Percentiles rank a stretch among this genome's conserved stretches.
phyloP scores from a whole-genome alignment of 1,139 yeast genomes.

The Pichia sp. region DNA sequence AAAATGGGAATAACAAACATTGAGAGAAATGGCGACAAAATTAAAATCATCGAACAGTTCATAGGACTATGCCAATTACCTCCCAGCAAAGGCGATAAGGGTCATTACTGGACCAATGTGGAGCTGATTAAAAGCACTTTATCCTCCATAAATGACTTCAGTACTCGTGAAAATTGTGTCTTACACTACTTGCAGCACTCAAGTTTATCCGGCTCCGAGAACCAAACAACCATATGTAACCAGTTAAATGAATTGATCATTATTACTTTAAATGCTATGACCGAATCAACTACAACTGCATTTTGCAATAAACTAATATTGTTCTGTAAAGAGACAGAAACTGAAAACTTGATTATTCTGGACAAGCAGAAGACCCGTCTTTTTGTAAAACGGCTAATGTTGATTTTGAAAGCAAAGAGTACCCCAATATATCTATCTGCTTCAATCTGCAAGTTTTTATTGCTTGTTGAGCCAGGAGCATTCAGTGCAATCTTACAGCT shows the following conservation, averaged over 20 bases:
- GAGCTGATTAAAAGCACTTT: neutral
- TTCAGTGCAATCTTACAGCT: neutral
- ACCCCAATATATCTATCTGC: neutral
- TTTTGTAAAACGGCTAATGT: neutral
- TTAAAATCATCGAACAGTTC: neutral
- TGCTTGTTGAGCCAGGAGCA: neutral
- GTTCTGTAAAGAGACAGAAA: neutral
- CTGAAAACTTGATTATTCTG: neutral
- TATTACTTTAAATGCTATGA: neutral
- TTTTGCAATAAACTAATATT: neutral
- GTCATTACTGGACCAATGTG: neutral
- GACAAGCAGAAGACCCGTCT: neutral
- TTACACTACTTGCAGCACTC: neutral
- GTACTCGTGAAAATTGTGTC: neutral
- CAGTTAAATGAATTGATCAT: neutral
- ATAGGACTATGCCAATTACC: neutral
- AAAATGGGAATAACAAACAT: neutral
- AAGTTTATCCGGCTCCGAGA: neutral
- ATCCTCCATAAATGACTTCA: neutral
- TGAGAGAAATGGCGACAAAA: neutral
- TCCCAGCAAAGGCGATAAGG: neutral
- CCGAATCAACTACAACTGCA: neutral
- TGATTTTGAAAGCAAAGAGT: neutral
- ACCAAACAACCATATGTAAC: neutral
- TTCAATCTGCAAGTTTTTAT: neutral